Percentiles rank a stretch among this genome's conserved stretches.
These are phyloP conservation scores for Mallotus nudiflorus DNA, from an alignment of 345 rosid genomes.

Conservation along the genomic window DNA sequence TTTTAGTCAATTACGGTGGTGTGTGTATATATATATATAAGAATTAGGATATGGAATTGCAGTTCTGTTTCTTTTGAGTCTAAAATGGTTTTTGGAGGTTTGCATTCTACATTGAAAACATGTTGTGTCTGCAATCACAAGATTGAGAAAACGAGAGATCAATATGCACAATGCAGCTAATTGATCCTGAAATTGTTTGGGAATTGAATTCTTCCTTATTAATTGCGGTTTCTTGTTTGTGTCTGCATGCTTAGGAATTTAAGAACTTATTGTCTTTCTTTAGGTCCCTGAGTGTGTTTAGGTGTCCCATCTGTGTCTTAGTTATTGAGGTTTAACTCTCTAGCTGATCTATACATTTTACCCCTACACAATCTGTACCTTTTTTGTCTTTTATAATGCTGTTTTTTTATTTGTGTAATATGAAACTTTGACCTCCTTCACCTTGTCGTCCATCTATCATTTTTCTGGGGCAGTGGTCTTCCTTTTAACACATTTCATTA, in stretches of 20 bases:
- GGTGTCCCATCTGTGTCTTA: no score
- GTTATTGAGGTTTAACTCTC: not conserved
- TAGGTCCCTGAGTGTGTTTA: not conserved
- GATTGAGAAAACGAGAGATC: no score
- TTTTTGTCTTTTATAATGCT: not conserved
- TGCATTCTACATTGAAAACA: not conserved
- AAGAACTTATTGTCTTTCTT: constrained; percentile 2
- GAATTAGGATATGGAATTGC: not conserved
- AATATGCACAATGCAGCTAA: no score
- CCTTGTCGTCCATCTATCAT: not conserved
- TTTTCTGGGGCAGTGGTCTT: not conserved
- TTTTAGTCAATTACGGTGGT: no score
- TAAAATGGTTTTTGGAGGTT: not conserved
- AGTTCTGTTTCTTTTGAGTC: not conserved
- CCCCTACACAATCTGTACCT: not conserved
- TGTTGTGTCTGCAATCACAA: no score
- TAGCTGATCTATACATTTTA: no score
- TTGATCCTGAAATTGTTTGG: not conserved
- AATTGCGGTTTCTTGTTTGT: not conserved
- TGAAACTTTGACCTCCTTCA: not conserved
- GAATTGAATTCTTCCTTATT: not conserved
- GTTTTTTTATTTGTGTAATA: not conserved
- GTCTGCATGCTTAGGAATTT: not conserved
- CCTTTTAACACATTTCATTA: not conserved
- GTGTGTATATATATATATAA: no score